Evolutionary conservation across 495 filamentous ascomycete genomes (phyloP), one percentile per base, ranked within the genome.

Genomic region (Rusavskia elegans): DNA sequence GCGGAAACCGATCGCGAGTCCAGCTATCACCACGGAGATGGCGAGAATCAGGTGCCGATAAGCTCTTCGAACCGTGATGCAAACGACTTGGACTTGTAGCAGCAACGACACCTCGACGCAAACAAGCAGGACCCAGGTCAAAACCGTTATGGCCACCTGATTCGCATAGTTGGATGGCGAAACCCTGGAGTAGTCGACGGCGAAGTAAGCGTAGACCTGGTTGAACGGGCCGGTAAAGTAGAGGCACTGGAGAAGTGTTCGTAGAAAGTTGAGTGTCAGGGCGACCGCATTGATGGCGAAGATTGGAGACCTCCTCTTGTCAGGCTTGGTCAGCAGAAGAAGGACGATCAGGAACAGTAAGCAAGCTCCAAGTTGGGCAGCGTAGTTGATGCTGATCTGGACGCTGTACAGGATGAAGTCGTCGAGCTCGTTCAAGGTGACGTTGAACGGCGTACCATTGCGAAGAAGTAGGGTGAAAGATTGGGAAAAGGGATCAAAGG

Each of bases 351-450:
- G 66, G 52, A 89, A 78, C 21, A 84, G 60, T 54, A 83, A 54
- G 29, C 76, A 78, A n/a, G 84, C 83, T 30, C 88, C 88, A 49
- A 89, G 71, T 62, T 93, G 85, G 29, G 70, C 62, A 42, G 76
- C 81, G 59, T 81, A 88, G 63, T 80, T 83, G 77, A 88, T 81
- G 63, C 71, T 70, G 41, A 74, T 64, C 17, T 72, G 68, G 45
- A 78, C 59, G 56, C 71, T 70, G 62, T 79, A 76, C 51, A 58
- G 55, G 56, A 73, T 63, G 51, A 75, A 67, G 8, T 51, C 42
- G 54, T 80, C 66, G 25, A 89, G 49, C 4, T 68, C 63, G 11
- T 55, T 45, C 23, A 85, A 58, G 48, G 68, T 51, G 35, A 84
- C 60, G 7, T 68, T 63, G 61, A 85, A 64, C 0, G 64, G 61